phyloP scores from a whole-genome alignment of 2,329 filamentous ascomycete species.

The Talaromyces sp. region DNA sequence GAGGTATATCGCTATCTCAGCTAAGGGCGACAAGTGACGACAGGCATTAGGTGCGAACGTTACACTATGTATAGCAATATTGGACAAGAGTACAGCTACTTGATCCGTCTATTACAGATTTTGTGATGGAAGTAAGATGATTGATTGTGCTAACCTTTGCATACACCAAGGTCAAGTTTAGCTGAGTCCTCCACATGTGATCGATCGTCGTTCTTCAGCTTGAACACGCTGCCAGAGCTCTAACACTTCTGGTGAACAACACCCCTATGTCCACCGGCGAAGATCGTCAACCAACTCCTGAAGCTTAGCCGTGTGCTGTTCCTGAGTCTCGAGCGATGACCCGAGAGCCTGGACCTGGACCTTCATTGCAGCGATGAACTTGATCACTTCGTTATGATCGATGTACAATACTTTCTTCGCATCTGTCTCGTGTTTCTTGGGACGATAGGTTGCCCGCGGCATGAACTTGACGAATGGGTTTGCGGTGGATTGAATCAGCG shows the following conservation, averaged over 20 bases:
- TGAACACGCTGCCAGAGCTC: background rate
- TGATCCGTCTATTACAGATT: background rate
- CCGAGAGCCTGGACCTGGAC: background rate
- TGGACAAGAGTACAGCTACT: background rate
- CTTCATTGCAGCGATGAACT: background rate
- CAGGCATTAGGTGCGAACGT: too few relatives aligned
- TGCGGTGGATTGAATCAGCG: background rate
- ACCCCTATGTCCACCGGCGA: background rate
- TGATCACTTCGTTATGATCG: background rate
- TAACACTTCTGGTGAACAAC: background rate
- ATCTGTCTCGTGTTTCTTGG: background rate
- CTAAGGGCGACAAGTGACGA: too few relatives aligned
- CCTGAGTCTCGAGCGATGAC: background rate
- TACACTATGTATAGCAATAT: too few relatives aligned
- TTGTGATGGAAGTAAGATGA: background rate
- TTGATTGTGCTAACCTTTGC: background rate
- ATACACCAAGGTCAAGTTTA: background rate
- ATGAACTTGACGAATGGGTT: background rate
- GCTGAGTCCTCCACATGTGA: background rate
- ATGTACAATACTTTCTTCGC: background rate
- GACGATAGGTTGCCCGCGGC: background rate
- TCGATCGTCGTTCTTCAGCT: background rate
- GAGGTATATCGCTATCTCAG: too few relatives aligned
- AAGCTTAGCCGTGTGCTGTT: background rate
- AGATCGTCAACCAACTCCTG: background rate